Evolutionary conservation across 441 rosid genomes (phyloP).

Genomic region (Adansonia rubrostipa): DNA sequence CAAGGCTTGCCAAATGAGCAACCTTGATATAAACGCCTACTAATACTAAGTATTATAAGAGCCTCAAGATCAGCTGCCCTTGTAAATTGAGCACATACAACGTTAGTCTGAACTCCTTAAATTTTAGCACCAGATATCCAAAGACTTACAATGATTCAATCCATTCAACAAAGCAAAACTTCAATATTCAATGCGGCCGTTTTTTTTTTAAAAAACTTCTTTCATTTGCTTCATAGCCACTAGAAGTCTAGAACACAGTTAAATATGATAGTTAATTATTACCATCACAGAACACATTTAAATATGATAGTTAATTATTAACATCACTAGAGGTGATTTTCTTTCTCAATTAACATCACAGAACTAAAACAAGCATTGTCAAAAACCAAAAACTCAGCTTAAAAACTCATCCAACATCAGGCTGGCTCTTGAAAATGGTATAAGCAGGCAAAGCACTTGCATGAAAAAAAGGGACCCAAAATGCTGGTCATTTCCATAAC

Average conservation of each 20-base stretch:
- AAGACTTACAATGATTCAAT: conserved; percentile 9
- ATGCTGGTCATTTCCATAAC: conserved; percentile 97
- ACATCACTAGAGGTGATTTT: background rate
- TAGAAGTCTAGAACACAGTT: background rate
- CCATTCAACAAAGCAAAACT: background rate
- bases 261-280: background rate
- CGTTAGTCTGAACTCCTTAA: background rate
- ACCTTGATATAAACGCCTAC: background rate
- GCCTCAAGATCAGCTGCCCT: background rate
- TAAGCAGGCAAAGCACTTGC: conserved; percentile 89
- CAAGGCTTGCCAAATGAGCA: background rate
- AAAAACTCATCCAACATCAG: conserved; percentile 90
- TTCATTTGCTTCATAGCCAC: background rate
- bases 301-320: no score
- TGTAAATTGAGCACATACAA: background rate
- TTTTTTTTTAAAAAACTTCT: background rate
- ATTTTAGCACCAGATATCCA: background rate
- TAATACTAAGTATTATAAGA: background rate
- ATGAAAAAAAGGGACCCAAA: conserved; percentile 96
- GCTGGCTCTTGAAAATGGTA: conserved; percentile 83
- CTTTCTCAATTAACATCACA: conserved; percentile 11
- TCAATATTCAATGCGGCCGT: background rate
- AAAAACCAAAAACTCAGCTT: background rate
- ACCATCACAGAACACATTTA: no score
- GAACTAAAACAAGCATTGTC: background rate